phyloP scores from a whole-genome alignment of 2,329 filamentous ascomycete genomes.

The Fusarium succisae region DNA sequence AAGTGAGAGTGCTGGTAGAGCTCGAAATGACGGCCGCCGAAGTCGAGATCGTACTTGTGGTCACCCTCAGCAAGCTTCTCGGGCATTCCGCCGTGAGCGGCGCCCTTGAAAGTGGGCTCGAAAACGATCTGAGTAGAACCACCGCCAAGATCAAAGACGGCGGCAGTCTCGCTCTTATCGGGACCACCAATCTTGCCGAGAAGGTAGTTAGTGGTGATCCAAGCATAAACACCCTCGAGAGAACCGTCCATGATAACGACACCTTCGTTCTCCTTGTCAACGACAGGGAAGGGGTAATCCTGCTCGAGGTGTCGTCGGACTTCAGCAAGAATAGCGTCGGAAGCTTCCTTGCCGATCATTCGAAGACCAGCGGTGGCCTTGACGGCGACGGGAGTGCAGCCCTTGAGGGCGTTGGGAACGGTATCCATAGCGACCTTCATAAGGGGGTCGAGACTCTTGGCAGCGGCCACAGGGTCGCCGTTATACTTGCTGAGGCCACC shows the following conservation, averaged over 20 bases:
- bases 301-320: slow-evolving; percentile 87
- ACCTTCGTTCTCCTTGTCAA: slow-evolving; percentile 84
- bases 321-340: slow-evolving; percentile 83
- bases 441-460: slow-evolving; percentile 86
- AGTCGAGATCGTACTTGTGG: slow-evolving; percentile 93
- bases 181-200: slow-evolving; percentile 96
- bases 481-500: slow-evolving; percentile 89
- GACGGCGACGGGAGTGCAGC: slow-evolving; percentile 95
- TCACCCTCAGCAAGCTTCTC: slow-evolving; percentile 87
- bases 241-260: slow-evolving; percentile 98
- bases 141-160: slow-evolving; percentile 94
- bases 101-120: slow-evolving; percentile 87
- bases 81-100: slow-evolving; percentile 80
- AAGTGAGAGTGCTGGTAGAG: slow-evolving; percentile 99
- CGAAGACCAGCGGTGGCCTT: slow-evolving; percentile 96
- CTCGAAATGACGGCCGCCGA: slow-evolving; percentile 89
- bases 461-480: slow-evolving; percentile 85
- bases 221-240: slow-evolving; percentile 97
- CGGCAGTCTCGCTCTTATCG: slow-evolving; percentile 89
- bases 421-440: slow-evolving; percentile 85
- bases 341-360: slow-evolving; percentile 82
- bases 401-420: slow-evolving; percentile 88
- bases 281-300: slow-evolving; percentile 92
- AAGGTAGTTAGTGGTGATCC: slow-evolving; percentile 99
- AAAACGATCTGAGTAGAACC: slow-evolving; percentile 99